A percentile compares a stretch with the other conserved stretches of the same genome.
These are phyloP conservation scores for Lepidium africanum DNA, from an alignment of 345 rosid species.

Conservation along the genomic window DNA sequence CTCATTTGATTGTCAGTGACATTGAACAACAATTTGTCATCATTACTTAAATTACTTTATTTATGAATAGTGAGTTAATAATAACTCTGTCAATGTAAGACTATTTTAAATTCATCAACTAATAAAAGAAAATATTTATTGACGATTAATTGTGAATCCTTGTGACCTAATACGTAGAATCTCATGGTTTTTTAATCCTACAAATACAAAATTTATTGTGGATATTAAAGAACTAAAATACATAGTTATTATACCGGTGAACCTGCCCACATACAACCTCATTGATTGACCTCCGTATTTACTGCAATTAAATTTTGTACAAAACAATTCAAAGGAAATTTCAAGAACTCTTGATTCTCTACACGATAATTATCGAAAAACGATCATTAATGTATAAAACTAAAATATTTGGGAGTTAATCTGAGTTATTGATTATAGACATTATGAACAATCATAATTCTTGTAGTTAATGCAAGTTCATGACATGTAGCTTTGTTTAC, in stretches of 20 bases:
- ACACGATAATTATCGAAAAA: not conserved
- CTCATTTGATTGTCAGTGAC: not conserved
- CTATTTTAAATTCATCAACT: not conserved
- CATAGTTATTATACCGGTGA: not conserved
- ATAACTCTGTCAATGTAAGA: not conserved
- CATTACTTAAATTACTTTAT: not conserved
- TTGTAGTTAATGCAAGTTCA: not conserved
- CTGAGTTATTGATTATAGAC: not conserved
- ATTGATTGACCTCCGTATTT: slow-evolving; percentile 1
- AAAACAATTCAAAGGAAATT: not conserved
- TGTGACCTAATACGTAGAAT: not conserved
- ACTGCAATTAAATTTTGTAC: not conserved
- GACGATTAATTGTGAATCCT: not conserved
- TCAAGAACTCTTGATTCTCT: not conserved
- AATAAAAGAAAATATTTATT: not conserved
- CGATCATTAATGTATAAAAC: not conserved
- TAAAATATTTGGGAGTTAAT: not conserved
- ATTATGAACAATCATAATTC: not conserved
- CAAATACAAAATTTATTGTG: not conserved
- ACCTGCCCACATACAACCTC: slow-evolving; percentile 8
- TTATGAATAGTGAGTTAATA: not conserved
- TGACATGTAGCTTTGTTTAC: not conserved
- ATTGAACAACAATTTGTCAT: slow-evolving; percentile 1
- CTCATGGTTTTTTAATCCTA: not conserved
- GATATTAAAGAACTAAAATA: too few relatives aligned